Percentiles rank a stretch among this genome's conserved stretches.
Evolutionary conservation across 1,139 yeast species (phyloP).

Genomic region (Debaryomyces udenii): DNA sequence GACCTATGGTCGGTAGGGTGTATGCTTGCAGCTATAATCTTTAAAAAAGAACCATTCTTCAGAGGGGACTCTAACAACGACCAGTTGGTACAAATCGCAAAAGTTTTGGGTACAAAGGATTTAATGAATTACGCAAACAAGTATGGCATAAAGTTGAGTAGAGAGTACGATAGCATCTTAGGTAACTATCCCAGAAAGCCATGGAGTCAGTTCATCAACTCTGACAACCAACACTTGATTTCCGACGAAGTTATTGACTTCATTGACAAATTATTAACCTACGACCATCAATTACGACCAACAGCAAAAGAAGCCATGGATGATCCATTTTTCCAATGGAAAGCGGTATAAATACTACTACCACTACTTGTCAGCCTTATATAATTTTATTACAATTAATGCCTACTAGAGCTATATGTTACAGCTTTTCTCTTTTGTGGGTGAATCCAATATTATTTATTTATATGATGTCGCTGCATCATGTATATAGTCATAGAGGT

Average conservation of each 20-base stretch:
- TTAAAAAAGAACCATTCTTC: conserved; percentile 77
- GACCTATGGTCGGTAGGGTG: conserved; percentile 87
- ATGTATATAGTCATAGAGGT: no score
- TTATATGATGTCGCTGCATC: no score
- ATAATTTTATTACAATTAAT: no score
- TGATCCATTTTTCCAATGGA: conserved; percentile 55
- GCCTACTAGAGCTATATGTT: no score
- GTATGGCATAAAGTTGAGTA: conserved; percentile 61
- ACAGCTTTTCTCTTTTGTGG: no score
- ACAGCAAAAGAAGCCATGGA: conserved; percentile 77
- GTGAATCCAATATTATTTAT: no score
- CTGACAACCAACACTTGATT: conserved; percentile 55
- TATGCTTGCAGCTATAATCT: conserved; percentile 75
- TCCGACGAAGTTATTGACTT: conserved; percentile 67
- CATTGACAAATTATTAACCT: conserved; percentile 64
- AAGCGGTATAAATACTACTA: conserved; percentile 9
- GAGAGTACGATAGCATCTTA: conserved; percentile 67
- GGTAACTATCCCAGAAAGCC: conserved; percentile 70
- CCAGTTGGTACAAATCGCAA: conserved; percentile 77
- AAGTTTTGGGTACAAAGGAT: conserved; percentile 74
- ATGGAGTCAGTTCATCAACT: conserved; percentile 62
- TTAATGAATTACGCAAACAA: conserved; percentile 61
- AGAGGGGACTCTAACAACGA: conserved; percentile 80
- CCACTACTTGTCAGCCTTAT: no score
- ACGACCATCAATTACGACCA: conserved; percentile 73